Conservation (phyloP, 208 protist genomes). For the Leishmania turanica region DNA sequence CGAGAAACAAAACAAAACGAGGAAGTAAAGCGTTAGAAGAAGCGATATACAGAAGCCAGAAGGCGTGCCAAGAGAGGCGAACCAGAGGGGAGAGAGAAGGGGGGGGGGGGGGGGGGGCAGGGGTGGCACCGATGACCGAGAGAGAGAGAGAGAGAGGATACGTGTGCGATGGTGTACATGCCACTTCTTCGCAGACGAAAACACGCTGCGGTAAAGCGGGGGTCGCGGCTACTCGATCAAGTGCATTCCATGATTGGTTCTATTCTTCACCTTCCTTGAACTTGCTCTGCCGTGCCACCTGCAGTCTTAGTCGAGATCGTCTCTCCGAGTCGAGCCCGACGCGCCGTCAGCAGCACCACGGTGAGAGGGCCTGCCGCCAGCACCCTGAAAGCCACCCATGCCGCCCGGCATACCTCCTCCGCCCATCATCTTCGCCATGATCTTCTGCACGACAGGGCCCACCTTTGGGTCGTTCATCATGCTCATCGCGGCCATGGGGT, state of each 20-base stretch:
- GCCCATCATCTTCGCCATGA: constrained; percentile 81
- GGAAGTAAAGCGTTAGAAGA: neutral
- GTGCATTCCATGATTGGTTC: neutral
- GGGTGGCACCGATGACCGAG: neutral
- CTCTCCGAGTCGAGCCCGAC: constrained; percentile 1
- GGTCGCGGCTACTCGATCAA: neutral
- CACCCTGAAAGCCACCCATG: constrained; percentile 22
- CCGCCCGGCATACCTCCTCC: constrained; percentile 42
- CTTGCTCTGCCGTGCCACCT: neutral
- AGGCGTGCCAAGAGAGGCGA: neutral
- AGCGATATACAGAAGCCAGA: neutral
- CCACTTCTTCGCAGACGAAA: neutral
- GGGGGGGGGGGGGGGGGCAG: no score
- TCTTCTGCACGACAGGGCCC: constrained; percentile 71
- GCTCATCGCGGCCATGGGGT: constrained; percentile 68
- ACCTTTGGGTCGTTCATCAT: constrained; percentile 81
- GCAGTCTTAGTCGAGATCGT: constrained; percentile 27
- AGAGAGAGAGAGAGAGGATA: neutral
- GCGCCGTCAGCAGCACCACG: constrained; percentile 22
- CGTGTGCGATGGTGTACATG: neutral
- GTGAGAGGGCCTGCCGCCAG: constrained; percentile 14
- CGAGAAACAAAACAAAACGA: neutral
- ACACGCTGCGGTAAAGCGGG: neutral
- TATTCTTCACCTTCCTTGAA: neutral
- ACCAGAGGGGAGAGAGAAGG: neutral